Evolutionary conservation across 169 alveolate genomes (phyloP).

Genomic region (Amoebophrya sp.): DNA sequence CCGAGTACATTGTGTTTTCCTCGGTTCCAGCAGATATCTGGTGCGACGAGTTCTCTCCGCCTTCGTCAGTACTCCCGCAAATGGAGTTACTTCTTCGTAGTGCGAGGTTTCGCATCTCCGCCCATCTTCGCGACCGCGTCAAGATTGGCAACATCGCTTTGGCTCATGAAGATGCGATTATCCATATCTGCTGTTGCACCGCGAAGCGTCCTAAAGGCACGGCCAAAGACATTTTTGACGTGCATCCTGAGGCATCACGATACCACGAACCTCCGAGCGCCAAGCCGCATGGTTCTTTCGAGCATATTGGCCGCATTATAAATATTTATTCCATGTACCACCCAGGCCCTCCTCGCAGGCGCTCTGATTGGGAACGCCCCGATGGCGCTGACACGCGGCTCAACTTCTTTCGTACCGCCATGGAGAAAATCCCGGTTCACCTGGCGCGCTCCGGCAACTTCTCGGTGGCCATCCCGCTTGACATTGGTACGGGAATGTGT

Average conservation of each 20-base stretch:
- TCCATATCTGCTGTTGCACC: not conserved
- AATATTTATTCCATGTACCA: not conserved
- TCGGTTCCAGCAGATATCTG: not conserved
- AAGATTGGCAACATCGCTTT: not conserved
- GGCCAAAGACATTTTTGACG: not conserved
- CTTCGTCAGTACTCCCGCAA: not conserved
- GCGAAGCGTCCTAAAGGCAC: not conserved
- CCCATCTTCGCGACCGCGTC: not conserved
- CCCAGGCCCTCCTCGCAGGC: too few relatives aligned
- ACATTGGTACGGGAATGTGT: too few relatives aligned
- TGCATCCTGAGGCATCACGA: not conserved
- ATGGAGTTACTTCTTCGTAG: not conserved
- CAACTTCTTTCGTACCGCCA: too few relatives aligned
- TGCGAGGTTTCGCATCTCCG: not conserved
- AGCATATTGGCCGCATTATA: not conserved
- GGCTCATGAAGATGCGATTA: not conserved
- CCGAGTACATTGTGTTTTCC: not conserved
- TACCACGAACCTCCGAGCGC: not conserved
- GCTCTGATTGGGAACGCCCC: too few relatives aligned
- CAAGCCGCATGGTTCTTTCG: not conserved
- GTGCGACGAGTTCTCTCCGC: not conserved
- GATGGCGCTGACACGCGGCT: too few relatives aligned
- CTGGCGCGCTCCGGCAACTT: too few relatives aligned
- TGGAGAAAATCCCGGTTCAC: too few relatives aligned
- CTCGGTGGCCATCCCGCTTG: too few relatives aligned